Conservation (phyloP, 2,329 filamentous ascomycete genomes). For the Aureobasidium namibiae region DNA sequence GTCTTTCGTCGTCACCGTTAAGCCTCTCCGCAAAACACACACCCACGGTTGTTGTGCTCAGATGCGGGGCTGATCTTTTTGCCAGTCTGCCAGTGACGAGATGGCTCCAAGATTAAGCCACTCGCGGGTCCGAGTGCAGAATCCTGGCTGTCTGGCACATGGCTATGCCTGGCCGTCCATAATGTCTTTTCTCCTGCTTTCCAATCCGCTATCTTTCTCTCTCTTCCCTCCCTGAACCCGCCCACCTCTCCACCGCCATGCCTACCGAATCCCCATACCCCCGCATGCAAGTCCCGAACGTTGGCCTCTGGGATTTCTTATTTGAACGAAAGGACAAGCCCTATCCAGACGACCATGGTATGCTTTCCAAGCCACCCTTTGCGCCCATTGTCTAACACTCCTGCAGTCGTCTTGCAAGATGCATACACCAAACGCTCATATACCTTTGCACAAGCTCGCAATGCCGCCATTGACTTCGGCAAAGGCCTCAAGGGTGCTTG, state of each 20-base stretch:
- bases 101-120: not conserved
- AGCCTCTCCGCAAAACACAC: not conserved
- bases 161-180: too few relatives aligned
- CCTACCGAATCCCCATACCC: constrained; percentile 60
- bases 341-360: constrained; percentile 68
- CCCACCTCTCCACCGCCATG: constrained; percentile 55
- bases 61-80: constrained; percentile 1
- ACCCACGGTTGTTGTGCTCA: not conserved
- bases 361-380: not conserved
- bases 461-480: constrained; percentile 65
- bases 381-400: not conserved
- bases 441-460: constrained; percentile 60
- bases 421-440: constrained; percentile 60
- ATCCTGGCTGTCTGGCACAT: constrained; percentile 1
- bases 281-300: constrained; percentile 58
- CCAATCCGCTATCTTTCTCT: not conserved
- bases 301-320: constrained; percentile 71
- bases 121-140: not conserved
- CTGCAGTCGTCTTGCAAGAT: constrained; percentile 68
- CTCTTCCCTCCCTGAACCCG: too few relatives aligned
- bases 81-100: too few relatives aligned
- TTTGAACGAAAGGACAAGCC: constrained; percentile 60
- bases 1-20: too few relatives aligned
- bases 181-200: not conserved
- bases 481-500: constrained; percentile 66